Percentiles rank a stretch among this genome's conserved stretches.
Conservation (phyloP, 306 rosid species). For the Quercus aquifolioides region DNA sequence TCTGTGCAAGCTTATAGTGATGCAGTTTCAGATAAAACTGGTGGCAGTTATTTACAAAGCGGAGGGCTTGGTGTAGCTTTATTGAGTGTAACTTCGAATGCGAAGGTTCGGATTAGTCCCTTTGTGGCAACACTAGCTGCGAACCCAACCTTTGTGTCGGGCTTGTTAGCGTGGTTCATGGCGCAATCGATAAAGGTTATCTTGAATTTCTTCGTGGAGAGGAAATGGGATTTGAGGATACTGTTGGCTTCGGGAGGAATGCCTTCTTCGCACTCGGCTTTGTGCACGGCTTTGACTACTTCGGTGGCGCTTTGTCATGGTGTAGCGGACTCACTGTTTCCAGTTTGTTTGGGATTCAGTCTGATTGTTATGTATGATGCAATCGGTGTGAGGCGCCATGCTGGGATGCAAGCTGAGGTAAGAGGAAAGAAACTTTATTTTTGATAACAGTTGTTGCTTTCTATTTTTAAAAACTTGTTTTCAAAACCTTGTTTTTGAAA, state of each 20-base stretch:
- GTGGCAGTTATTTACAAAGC: slow-evolving; percentile 41
- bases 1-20: neutral
- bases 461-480: too few relatives aligned
- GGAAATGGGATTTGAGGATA: slow-evolving; percentile 60
- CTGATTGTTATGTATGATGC: slow-evolving; percentile 92
- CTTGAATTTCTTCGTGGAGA: slow-evolving; percentile 65
- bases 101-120: slow-evolving; percentile 67
- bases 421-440: too few relatives aligned
- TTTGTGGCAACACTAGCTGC: slow-evolving; percentile 69
- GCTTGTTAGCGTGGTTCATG: slow-evolving; percentile 54
- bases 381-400: slow-evolving; percentile 84
- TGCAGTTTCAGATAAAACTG: neutral
- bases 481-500: accelerated
- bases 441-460: too few relatives aligned
- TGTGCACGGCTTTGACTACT: slow-evolving; percentile 81
- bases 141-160: slow-evolving; percentile 85
- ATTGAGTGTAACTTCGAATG: slow-evolving; percentile 58
- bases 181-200: slow-evolving; percentile 64
- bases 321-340: slow-evolving; percentile 64
- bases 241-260: slow-evolving; percentile 73
- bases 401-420: slow-evolving; percentile 95
- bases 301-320: slow-evolving; percentile 73
- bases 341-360: slow-evolving; percentile 81
- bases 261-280: slow-evolving; percentile 93
- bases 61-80: slow-evolving; percentile 66